Percentiles rank a stretch among this genome's conserved stretches.
phyloP scores from a whole-genome alignment of 495 filamentous ascomycete genomes.

The Hypoxylon fragiforme region DNA sequence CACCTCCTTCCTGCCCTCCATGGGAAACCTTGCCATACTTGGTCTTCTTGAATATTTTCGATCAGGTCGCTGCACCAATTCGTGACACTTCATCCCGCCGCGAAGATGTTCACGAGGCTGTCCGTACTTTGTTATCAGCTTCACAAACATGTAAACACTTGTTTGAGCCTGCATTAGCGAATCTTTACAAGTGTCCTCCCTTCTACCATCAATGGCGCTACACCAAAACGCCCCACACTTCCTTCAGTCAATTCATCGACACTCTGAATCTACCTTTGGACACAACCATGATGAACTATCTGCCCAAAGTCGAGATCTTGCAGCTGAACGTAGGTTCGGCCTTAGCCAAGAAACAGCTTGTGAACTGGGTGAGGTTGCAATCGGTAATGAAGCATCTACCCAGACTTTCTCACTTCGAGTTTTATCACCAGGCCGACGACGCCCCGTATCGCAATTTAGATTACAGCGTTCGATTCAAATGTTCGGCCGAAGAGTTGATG shows the following conservation, averaged over 20 bases:
- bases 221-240: constrained; percentile 41
- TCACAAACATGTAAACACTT: constrained; percentile 67
- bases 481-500: constrained; percentile 61
- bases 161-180: constrained; percentile 72
- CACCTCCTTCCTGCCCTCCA: constrained; percentile 53
- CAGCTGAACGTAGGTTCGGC: constrained; percentile 61
- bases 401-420: constrained; percentile 55
- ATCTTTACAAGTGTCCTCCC: constrained; percentile 71
- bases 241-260: constrained; percentile 50
- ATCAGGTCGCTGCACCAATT: constrained; percentile 64
- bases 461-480: constrained; percentile 61
- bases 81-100: constrained; percentile 52
- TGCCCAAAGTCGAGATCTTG: constrained; percentile 69
- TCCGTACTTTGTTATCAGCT: constrained; percentile 63
- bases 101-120: constrained; percentile 36
- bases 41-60: constrained; percentile 69
- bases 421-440: constrained; percentile 57
- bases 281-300: constrained; percentile 53
- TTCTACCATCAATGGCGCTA: constrained; percentile 47
- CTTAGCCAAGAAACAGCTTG: constrained; percentile 34
- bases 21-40: constrained; percentile 76
- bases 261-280: constrained; percentile 20
- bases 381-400: constrained; percentile 49
- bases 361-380: constrained; percentile 47
- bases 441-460: constrained; percentile 57